Base-by-base conservation (phyloP, 2,329 filamentous ascomycete species). In the Botrytis deweyae region DNA sequence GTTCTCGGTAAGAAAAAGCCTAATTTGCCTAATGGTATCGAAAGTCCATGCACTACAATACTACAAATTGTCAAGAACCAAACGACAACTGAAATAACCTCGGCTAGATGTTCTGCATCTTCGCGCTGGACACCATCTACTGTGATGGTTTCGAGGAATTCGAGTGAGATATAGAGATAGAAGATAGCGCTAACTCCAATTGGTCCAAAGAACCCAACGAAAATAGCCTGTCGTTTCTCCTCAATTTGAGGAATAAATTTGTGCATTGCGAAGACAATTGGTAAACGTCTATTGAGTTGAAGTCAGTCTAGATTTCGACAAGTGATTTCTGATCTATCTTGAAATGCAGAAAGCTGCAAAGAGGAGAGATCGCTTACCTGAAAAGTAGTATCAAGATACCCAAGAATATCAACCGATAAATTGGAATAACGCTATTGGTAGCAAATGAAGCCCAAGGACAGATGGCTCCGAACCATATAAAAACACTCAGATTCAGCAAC, bases 171-270 rank as follows among this genome's bases (percentile, higher is more conserved):
- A 79, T 94, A 97, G 9, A 98, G 86, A 80, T 98, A 97, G 81
- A 97, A 98, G 33, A 97, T 88, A 1, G 94, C 95, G 25, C 93
- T 93, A 1, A 97, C 94, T 4, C 95, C 94, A 73, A 98, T 95
- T 0, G 95, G 95, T 0, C 95, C 95, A 77, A 98, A 98, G 84
- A 97, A 97, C 0, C 95, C 95, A 12, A 96, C 93, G 79, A 97
- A 97, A 0, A 93, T 83, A 2, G 94, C 94, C 77, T 97, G 94
- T 6, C 88, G 87, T 44, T 88, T 82, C 59, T 92, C 86, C 73
- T 94, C 88, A 61, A 97, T 94, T 80, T 97, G 93, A 44, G 88
- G 92, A 63, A 97, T 95, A 74, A 88, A 87, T 78, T 88, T 91
- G 80, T 95, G 91, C 82, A 95, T 85, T 0, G 87, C 88, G 70